These are phyloP conservation scores for Sporothrix curviconia DNA, from an alignment of 2,329 filamentous ascomycete genomes.

Conservation along the genomic window DNA sequence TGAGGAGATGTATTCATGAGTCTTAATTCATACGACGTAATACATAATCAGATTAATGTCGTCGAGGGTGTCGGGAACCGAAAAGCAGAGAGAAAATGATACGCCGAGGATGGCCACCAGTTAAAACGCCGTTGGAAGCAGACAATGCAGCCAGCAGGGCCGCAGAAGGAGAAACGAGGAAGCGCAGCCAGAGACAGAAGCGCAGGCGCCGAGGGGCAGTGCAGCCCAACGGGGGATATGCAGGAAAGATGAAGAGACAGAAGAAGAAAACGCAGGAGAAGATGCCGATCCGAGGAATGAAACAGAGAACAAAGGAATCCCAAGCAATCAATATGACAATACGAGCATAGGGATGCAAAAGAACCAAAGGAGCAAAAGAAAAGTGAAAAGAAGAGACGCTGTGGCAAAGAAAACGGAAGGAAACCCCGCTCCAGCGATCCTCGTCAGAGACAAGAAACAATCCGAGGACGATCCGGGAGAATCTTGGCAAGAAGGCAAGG, in stretches of 20 bases:
- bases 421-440: not conserved
- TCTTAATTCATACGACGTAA: not conserved
- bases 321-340: too few species aligned
- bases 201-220: too few species aligned
- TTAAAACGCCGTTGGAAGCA: not conserved
- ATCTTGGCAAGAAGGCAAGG: not conserved
- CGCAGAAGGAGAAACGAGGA: too few species aligned
- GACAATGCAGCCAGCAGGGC: too few species aligned
- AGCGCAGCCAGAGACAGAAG: too few species aligned
- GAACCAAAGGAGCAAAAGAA: not conserved
- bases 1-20: not conserved
- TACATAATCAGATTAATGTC: not conserved
- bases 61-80: not conserved
- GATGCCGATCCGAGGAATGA: too few species aligned
- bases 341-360: not conserved
- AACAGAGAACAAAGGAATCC: too few species aligned
- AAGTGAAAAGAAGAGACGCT: not conserved
- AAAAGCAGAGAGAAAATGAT: not conserved
- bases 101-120: slow-evolving; percentile 1
- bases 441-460: not conserved
- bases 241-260: too few species aligned
- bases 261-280: too few species aligned
- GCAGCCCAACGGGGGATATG: too few species aligned
- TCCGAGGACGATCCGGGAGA: not conserved
- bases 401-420: not conserved